Evolutionary conservation across 345 rosid species (phyloP).

Genomic region (Linum tenue): DNA sequence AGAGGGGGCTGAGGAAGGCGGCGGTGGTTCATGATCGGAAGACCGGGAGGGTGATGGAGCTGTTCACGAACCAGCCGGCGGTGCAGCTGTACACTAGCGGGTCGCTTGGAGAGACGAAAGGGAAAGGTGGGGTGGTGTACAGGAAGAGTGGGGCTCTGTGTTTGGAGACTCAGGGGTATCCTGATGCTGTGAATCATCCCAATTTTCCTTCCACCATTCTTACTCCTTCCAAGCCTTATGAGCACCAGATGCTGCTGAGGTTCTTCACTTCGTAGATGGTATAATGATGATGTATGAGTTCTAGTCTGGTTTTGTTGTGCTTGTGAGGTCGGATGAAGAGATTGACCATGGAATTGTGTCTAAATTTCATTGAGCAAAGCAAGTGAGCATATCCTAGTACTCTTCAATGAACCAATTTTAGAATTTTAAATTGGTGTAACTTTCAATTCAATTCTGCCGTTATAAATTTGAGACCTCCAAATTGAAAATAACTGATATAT

Average conservation of each 20-base stretch:
- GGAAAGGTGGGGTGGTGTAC: conserved; percentile 64
- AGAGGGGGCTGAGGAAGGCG: conserved; percentile 31
- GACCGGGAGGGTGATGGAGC: conserved; percentile 65
- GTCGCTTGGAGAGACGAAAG: conserved; percentile 31
- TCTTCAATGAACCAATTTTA: too few relatives aligned
- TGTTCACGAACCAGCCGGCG: conserved; percentile 60
- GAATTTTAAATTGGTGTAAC: too few relatives aligned
- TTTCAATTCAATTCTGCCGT: too few relatives aligned
- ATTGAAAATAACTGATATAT: too few relatives aligned
- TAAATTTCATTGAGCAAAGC: too few relatives aligned
- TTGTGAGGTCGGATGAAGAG: too few relatives aligned
- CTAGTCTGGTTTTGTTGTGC: not conserved
- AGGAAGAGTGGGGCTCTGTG: conserved; percentile 57
- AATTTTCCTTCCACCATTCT: conserved; percentile 69
- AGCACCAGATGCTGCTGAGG: conserved; percentile 58
- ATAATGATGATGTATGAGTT: not conserved
- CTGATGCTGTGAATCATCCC: conserved; percentile 62
- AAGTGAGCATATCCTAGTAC: too few relatives aligned
- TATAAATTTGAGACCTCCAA: too few relatives aligned
- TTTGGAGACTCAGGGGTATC: conserved; percentile 79
- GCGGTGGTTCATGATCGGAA: conserved; percentile 54
- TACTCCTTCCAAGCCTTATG: conserved; percentile 42
- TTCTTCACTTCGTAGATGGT: conserved; percentile 21
- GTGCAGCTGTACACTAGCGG: conserved; percentile 75
- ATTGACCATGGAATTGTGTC: too few relatives aligned